Conservation (phyloP, 2,329 filamentous ascomycete genomes). For the Ceratocystis cacaofunesta region DNA sequence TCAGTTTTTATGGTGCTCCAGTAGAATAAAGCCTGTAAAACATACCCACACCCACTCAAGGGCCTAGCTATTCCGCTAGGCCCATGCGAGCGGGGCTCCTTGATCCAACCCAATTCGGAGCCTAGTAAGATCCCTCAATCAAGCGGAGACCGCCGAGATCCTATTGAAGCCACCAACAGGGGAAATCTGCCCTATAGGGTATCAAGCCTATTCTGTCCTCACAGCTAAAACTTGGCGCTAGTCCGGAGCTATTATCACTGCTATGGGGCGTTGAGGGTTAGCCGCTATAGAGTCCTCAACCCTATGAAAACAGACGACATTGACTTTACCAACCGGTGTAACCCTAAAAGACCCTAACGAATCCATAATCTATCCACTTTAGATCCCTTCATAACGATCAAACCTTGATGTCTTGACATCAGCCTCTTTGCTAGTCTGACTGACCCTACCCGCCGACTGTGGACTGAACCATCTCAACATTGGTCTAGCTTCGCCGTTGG, state of each 20-base stretch:
- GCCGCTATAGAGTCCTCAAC: neutral
- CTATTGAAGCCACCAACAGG: neutral
- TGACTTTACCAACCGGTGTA: neutral
- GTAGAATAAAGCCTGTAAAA: neutral
- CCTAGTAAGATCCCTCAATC: neutral
- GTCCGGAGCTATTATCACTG: neutral
- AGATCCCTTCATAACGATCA: neutral
- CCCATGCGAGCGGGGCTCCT: neutral
- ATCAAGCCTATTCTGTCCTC: neutral
- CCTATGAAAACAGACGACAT: neutral
- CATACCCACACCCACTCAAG: too few species aligned
- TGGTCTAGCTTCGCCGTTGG: neutral
- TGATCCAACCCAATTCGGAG: neutral
- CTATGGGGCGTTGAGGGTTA: too few species aligned
- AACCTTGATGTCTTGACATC: neutral
- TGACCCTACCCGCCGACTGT: neutral
- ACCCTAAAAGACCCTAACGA: neutral
- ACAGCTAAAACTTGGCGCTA: neutral
- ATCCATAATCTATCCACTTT: neutral
- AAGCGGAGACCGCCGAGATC: conserved; percentile 2
- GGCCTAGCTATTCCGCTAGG: neutral
- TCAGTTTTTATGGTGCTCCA: too few species aligned
- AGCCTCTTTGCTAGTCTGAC: neutral
- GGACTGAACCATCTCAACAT: conserved; percentile 1
- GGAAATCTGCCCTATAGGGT: neutral